These are phyloP conservation scores for Stachybotrys chartarum DNA, from an alignment of 2,329 filamentous ascomycete species.

Conservation along the genomic window DNA sequence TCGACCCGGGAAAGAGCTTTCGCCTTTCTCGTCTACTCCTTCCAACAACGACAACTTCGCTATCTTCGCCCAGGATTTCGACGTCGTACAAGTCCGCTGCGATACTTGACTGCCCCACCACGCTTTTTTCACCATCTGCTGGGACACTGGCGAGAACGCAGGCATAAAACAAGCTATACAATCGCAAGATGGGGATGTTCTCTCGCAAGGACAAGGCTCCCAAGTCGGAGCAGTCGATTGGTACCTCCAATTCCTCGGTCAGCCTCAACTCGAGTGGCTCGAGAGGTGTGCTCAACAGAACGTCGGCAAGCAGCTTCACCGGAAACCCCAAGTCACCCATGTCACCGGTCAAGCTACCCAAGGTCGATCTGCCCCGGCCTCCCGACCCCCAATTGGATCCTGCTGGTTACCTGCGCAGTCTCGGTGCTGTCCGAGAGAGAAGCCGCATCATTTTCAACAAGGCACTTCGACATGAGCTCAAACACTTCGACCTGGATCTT, in stretches of 20 bases:
- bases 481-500: constrained; percentile 86
- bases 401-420: constrained; percentile 81
- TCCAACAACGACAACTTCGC: not conserved
- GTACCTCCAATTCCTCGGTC: constrained; percentile 38
- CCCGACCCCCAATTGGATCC: constrained; percentile 86
- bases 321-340: constrained; percentile 45
- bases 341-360: constrained; percentile 52
- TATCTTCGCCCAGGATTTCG: not conserved
- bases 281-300: constrained; percentile 40
- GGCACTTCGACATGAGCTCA: constrained; percentile 68
- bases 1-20: not conserved
- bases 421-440: constrained; percentile 79
- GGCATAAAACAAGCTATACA: not conserved
- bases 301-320: constrained; percentile 41
- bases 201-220: constrained; percentile 46
- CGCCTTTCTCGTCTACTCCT: not conserved
- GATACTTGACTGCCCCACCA: not conserved
- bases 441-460: constrained; percentile 67
- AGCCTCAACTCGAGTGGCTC: constrained; percentile 46
- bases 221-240: constrained; percentile 33
- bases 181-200: constrained; percentile 44
- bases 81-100: not conserved
- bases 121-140: not conserved
- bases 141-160: not conserved
- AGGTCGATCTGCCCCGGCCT: constrained; percentile 73